A percentile compares a stretch with the other conserved stretches of the same genome.
phyloP scores from a whole-genome alignment of 1,284 basidiomycete species.

The Taiwanofungus camphoratus region DNA sequence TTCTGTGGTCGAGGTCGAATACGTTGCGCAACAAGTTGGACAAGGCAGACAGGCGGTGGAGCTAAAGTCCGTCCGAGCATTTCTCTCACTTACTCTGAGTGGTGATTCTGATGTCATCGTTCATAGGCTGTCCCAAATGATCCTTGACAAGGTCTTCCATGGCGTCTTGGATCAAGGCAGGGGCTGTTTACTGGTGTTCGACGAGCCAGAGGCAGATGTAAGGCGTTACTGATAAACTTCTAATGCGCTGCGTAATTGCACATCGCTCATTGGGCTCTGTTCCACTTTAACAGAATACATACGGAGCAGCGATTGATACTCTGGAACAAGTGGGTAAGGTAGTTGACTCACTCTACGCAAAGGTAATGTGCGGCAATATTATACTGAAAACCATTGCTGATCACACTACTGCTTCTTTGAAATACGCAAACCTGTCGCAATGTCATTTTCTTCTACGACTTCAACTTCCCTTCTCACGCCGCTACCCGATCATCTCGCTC shows the following conservation, averaged over 20 bases:
- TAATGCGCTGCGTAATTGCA: background rate
- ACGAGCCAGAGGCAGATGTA: slow-evolving; percentile 80
- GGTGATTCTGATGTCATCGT: background rate
- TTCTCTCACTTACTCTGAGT: background rate
- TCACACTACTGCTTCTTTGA: background rate
- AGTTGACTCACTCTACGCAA: slow-evolving; percentile 87
- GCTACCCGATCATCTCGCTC: no score
- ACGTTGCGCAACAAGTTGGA: slow-evolving; percentile 85
- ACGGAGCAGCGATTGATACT: slow-evolving; percentile 84
- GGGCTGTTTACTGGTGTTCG: slow-evolving; percentile 88
- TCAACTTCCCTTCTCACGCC: no score
- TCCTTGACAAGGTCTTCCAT: slow-evolving; percentile 90
- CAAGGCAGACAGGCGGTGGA: slow-evolving; percentile 93
- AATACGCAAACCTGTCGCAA: no score
- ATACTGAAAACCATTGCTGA: background rate
- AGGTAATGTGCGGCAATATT: slow-evolving; percentile 40
- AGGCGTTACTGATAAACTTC: slow-evolving; percentile 24
- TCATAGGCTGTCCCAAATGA: slow-evolving; percentile 90
- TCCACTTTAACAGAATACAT: slow-evolving; percentile 57
- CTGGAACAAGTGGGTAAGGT: slow-evolving; percentile 89
- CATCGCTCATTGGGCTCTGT: background rate
- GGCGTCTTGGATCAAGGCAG: slow-evolving; percentile 95
- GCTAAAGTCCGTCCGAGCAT: slow-evolving; percentile 63
- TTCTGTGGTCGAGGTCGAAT: slow-evolving; percentile 84
- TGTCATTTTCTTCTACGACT: no score